Evolutionary conservation across 2,329 filamentous ascomycete species (phyloP).

Genomic region (Cytospora schulzeri): DNA sequence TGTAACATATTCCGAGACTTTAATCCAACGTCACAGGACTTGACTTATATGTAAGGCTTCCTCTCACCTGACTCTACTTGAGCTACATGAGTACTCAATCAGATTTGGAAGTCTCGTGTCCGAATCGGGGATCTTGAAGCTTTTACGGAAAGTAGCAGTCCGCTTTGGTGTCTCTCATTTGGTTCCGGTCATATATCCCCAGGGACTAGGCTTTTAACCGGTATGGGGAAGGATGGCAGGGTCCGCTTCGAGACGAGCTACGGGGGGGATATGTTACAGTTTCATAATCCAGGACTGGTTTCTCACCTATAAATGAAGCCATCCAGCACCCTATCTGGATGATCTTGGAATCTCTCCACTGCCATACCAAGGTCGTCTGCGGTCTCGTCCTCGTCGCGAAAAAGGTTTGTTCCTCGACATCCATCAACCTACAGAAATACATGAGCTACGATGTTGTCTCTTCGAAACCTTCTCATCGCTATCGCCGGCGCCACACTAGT

Average conservation of each 20-base stretch:
- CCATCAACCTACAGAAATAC: neutral
- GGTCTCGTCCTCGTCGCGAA: neutral
- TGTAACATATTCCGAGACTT: neutral
- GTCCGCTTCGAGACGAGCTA: neutral
- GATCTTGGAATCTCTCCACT: neutral
- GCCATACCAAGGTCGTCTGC: neutral
- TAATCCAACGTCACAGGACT: neutral
- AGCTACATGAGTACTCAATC: neutral
- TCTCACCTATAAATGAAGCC: neutral
- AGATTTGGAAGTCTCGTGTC: neutral
- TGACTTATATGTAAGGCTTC: neutral
- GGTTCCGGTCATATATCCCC: neutral
- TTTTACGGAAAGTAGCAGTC: neutral
- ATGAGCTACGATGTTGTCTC: neutral
- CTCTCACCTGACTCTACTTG: neutral
- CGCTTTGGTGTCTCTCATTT: neutral
- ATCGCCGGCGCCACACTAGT: conserved; percentile 3
- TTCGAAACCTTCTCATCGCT: conserved; percentile 7
- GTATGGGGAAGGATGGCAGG: neutral
- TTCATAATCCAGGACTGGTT: neutral
- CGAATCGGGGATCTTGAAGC: neutral
- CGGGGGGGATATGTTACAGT: neutral
- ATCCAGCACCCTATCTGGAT: neutral
- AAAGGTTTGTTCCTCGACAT: neutral
- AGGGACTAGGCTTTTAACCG: neutral